A percentile compares a stretch with the other conserved stretches of the same genome.
Conservation (phyloP, 1,139 yeast genomes). For the Suhomyces anneliseae region DNA sequence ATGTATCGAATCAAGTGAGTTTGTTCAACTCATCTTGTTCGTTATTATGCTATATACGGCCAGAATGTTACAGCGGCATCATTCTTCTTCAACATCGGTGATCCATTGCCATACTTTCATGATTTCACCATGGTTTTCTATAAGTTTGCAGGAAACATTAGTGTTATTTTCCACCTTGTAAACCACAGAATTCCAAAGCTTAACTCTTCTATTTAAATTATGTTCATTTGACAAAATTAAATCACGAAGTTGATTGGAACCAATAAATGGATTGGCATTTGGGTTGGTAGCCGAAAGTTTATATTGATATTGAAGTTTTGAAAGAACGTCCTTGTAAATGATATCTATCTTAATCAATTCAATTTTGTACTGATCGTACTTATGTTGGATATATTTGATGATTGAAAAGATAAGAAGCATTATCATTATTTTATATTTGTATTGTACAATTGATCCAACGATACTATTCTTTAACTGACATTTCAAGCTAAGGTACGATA, state of each 20-base stretch:
- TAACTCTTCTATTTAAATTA: slow-evolving; percentile 42
- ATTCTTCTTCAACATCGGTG: slow-evolving; percentile 32
- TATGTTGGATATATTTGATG: slow-evolving; percentile 29
- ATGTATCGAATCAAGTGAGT: neutral
- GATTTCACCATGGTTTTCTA: slow-evolving; percentile 83
- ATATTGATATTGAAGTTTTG: slow-evolving; percentile 45
- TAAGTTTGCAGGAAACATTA: slow-evolving; percentile 57
- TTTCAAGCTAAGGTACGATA: slow-evolving; percentile 59
- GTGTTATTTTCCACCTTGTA: slow-evolving; percentile 63
- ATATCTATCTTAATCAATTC: slow-evolving; percentile 34
- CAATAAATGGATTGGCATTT: slow-evolving; percentile 49
- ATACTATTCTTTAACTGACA: slow-evolving; percentile 62
- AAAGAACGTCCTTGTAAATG: slow-evolving; percentile 45
- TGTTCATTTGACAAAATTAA: slow-evolving; percentile 53
- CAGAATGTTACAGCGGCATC: neutral
- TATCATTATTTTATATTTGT: slow-evolving; percentile 38
- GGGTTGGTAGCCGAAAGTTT: slow-evolving; percentile 32
- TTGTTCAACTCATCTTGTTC: neutral
- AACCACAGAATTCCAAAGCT: slow-evolving; percentile 66
- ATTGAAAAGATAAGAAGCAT: slow-evolving; percentile 21
- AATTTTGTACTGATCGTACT: slow-evolving; percentile 31
- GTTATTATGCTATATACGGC: slow-evolving; percentile 1
- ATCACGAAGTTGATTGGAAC: slow-evolving; percentile 78
- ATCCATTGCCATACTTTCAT: slow-evolving; percentile 92
- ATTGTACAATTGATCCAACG: slow-evolving; percentile 46